Base-by-base conservation (phyloP, 805 yeast species). In the Jamesozyma lodderae region DNA sequence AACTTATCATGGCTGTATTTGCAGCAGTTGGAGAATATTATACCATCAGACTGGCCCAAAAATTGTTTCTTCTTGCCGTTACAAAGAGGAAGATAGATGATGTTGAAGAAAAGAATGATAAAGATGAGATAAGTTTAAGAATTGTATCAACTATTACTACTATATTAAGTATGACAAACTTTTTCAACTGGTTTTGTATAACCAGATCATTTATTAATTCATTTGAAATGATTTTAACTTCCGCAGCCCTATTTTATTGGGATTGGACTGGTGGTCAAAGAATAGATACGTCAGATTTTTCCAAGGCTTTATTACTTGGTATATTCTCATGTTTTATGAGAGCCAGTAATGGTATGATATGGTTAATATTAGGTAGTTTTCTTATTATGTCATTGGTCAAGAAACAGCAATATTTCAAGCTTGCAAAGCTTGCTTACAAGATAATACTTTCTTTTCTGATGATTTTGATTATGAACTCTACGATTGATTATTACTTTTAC, bases 171-270 rank as follows among this genome's bases (percentile, higher is more conserved):
- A 23, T 48, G 20, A 42, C 58, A 1, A 60, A 60, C 36, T 59
- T 60, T 42, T 90, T 86, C 69, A 86, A 87, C 55, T 85, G 90
- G 81, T 85, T 72, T 59, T 69, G 79, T 30, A 67, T 76, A 28
- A 79, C 95, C 1, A 69, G 99, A 45, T 77, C 95, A 1, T 92
- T 92, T 54, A 76, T 94, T 36, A 92, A 90, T 52, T 75, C 82
- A 15, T 65, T 87, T 36, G 98, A 92, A 57, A 71, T 81, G 71
- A 67, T 72, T 1, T 53, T 87, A 38, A 82, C 92, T 0, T 66
- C 78, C 0, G 60, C 74, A 7, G 87, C 87, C 0, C 62, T 90
- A 34, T 66, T 70, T 13, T 72, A 67, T 53, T 83, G 94, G 95
- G 79, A 86, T 13, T 77, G 82, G 81, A 57, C 64, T 13, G 48